Evolutionary conservation across 2,329 filamentous ascomycete species (phyloP), one percentile per base, ranked within the genome.

Genomic region (Neofusicoccum ribis): DNA sequence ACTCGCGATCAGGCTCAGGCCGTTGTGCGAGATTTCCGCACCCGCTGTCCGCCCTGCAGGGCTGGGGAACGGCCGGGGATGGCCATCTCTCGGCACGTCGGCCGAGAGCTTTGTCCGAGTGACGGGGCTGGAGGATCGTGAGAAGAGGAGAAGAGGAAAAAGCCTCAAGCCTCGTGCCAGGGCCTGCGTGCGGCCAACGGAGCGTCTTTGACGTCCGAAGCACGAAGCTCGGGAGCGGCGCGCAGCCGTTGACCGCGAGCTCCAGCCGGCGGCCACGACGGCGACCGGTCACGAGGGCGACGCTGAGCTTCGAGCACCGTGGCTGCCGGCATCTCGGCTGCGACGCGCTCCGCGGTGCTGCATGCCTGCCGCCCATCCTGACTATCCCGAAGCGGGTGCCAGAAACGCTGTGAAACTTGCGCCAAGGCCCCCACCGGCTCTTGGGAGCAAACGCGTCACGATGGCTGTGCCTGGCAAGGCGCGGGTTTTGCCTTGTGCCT

Each of bases 31-130:
- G 36, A 56, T 56, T 56, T 56, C 51, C 51, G 51, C 51, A 41
- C 36, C 50, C 51, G 47, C 17, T 51, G 47, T 51, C 50, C 15
- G 52, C 37, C 39, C 41, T 37, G 43, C 43, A 60, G 31, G 56
- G 56, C 56, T 60, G 27, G 56, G n/a, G 43, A 47, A 47, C 23
- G 23, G 43, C 3, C 23, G 43, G 56, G 54, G 41, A 47, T 12
- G 39, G 20, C 43, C 44, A 36, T 60, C 56, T 60, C 56, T 60
- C 56, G 56, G 56, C 15, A 23, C 27, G 31, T 60, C 56, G 56
- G 56, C 56, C 56, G 56, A 60, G 56, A 60, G 43, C 43, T 60
- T 60, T 60, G 43, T 49, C 56, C 56, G 56, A 60, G n/a, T 27
- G 17, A 15, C 17, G 31, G 27, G n/a, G 12, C 27, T 5, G 36